Percentiles rank a stretch among this genome's conserved stretches.
These are phyloP conservation scores for Venturia aucupariae DNA, from an alignment of 2,329 filamentous ascomycete genomes.

Conservation along the genomic window DNA sequence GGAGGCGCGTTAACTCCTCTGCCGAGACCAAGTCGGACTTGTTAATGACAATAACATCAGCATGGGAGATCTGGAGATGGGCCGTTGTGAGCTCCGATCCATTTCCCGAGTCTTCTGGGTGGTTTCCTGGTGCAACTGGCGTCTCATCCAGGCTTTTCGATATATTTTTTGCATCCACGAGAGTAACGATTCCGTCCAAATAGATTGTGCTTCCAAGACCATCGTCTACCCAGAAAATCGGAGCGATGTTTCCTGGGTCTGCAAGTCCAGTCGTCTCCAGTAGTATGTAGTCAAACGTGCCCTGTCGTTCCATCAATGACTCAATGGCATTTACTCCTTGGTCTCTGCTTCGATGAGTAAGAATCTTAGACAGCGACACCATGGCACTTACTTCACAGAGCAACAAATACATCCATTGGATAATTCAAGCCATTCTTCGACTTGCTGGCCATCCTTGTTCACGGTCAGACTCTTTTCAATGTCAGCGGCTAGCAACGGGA, in stretches of 20 bases:
- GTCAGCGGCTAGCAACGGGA: slow-evolving; percentile 59
- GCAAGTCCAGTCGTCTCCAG: slow-evolving; percentile 93
- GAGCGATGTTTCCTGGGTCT: slow-evolving; percentile 90
- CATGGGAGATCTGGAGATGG: slow-evolving; percentile 93
- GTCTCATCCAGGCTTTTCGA: slow-evolving; percentile 68
- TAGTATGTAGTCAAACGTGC: slow-evolving; percentile 93
- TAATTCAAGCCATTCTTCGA: slow-evolving; percentile 91
- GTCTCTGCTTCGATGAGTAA: slow-evolving; percentile 47
- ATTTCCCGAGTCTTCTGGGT: slow-evolving; percentile 42
- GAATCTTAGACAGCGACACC: slow-evolving; percentile 6
- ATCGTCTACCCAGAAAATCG: slow-evolving; percentile 96
- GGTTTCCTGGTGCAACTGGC: slow-evolving; percentile 32
- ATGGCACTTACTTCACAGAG: slow-evolving; percentile 68
- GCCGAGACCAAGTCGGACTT: slow-evolving; percentile 76
- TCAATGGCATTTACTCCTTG: slow-evolving; percentile 91
- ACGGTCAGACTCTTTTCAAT: slow-evolving; percentile 95
- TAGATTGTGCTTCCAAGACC: slow-evolving; percentile 92
- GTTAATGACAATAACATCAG: slow-evolving; percentile 90
- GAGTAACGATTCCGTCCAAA: slow-evolving; percentile 89
- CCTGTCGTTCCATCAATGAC: slow-evolving; percentile 86
- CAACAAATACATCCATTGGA: slow-evolving; percentile 97
- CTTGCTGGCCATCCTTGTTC: slow-evolving; percentile 70
- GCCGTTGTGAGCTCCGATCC: slow-evolving; percentile 78
- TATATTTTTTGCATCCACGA: slow-evolving; percentile 93
- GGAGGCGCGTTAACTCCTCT: slow-evolving; percentile 60